phyloP scores from a whole-genome alignment of 768 basidiomycete genomes.

The Rhizopogon vinicolor region DNA sequence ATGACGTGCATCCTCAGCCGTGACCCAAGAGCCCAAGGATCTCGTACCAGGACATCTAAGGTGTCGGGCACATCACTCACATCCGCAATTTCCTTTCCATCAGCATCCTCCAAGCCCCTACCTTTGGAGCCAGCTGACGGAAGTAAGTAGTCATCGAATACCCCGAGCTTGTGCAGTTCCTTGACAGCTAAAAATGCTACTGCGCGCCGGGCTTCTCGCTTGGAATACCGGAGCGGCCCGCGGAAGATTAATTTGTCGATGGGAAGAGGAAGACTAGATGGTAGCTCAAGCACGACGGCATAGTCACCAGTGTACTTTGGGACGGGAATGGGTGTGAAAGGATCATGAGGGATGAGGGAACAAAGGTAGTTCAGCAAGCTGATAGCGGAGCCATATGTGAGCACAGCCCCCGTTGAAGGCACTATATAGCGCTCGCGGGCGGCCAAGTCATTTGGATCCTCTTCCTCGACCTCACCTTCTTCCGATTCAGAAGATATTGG shows the following conservation, averaged over 20 bases:
- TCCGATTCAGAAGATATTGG: conserved; percentile 23
- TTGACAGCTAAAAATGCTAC: conserved; percentile 79
- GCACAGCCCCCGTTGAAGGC: conserved; percentile 65
- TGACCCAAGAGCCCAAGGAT: conserved; percentile 60
- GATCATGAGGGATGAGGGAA: conserved; percentile 68
- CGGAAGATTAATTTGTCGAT: conserved; percentile 47
- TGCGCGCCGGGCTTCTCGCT: conserved; percentile 79
- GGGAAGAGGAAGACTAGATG: conserved; percentile 59
- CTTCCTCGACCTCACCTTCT: conserved; percentile 36
- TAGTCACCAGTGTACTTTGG: conserved; percentile 66
- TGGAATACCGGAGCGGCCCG: conserved; percentile 60
- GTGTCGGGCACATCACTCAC: conserved; percentile 44
- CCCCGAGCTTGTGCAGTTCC: conserved; percentile 60
- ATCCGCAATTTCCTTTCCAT: conserved; percentile 41
- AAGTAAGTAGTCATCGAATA: conserved; percentile 79
- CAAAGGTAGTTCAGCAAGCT: conserved; percentile 72
- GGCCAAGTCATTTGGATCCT: conserved; percentile 52
- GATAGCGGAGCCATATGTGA: conserved; percentile 76
- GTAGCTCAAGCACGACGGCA: conserved; percentile 53
- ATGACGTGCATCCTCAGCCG: conserved; percentile 64
- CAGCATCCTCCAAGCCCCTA: conserved; percentile 47
- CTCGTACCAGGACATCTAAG: conserved; percentile 56
- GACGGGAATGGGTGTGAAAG: conserved; percentile 54
- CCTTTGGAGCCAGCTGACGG: conserved; percentile 55
- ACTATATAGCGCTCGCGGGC: conserved; percentile 74